These are phyloP conservation scores for Ogataea minuta DNA, from an alignment of 805 yeast genomes.

Conservation along the genomic window DNA sequence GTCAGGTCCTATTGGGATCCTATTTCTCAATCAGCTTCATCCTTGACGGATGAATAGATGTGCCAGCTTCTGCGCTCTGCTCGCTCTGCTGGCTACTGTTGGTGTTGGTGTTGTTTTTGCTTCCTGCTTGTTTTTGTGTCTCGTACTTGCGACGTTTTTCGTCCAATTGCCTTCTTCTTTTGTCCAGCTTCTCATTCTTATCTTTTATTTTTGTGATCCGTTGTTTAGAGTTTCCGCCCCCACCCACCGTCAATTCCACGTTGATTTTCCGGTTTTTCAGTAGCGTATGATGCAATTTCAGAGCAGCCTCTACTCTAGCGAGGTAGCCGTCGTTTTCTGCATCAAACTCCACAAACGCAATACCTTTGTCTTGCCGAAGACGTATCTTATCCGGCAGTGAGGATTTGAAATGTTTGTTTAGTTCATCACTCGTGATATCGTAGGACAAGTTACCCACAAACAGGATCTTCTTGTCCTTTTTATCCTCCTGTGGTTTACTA, in stretches of 20 bases:
- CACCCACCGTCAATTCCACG: conserved; percentile 96
- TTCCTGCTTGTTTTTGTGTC: conserved; percentile 39
- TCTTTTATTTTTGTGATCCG: conserved; percentile 68
- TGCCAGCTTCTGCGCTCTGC: conserved; percentile 18
- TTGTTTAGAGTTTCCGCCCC: conserved; percentile 84
- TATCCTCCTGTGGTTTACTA: conserved; percentile 18
- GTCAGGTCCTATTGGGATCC: no score
- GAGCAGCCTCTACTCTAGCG: conserved; percentile 78
- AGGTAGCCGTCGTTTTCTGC: conserved; percentile 60
- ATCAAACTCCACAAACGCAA: conserved; percentile 85
- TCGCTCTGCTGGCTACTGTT: conserved; percentile 10
- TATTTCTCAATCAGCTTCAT: conserved; percentile 43
- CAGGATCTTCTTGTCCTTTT: conserved; percentile 69
- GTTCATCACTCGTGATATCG: conserved; percentile 57
- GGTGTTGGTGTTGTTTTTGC: conserved; percentile 29
- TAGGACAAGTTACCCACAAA: conserved; percentile 92
- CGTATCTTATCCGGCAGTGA: conserved; percentile 74
- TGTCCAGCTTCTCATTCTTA: conserved; percentile 73
- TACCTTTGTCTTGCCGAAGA: conserved; percentile 80
- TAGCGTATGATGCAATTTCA: conserved; percentile 75
- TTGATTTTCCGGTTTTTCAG: conserved; percentile 77
- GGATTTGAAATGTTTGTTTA: conserved; percentile 69
- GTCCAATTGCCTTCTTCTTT: conserved; percentile 47
- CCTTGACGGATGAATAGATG: conserved; percentile 65
- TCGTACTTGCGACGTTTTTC: conserved; percentile 47